phyloP scores from a whole-genome alignment of 345 rosid species.

The Luvunga scandens region DNA sequence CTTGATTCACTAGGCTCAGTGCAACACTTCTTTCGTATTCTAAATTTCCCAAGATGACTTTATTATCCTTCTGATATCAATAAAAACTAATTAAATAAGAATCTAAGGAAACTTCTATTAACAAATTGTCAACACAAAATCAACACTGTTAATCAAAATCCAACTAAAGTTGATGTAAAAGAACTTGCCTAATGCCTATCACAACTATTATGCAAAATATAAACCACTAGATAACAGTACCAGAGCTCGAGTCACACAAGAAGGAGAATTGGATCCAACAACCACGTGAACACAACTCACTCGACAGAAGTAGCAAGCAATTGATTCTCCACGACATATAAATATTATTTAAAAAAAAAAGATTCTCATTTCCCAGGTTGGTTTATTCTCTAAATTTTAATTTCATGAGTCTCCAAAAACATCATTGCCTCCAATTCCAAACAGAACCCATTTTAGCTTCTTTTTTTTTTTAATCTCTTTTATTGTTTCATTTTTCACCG shows the following conservation, averaged over 20 bases:
- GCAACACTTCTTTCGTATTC: neutral
- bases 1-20: conserved; percentile 7
- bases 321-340: neutral
- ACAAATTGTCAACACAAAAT: neutral
- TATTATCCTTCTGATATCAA: conserved; percentile 13
- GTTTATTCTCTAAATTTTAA: neutral
- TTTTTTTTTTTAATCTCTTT: neutral
- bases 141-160: neutral
- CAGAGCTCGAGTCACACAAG: neutral
- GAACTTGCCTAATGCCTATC: neutral
- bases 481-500: neutral
- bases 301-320: neutral
- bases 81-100: neutral
- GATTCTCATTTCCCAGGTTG: neutral
- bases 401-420: neutral
- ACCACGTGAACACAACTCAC: neutral
- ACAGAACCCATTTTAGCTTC: neutral
- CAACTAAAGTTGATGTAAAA: neutral
- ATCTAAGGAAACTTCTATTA: neutral
- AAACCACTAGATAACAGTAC: neutral
- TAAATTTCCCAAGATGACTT: conserved; percentile 6
- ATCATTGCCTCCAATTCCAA: neutral
- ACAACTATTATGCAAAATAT: neutral
- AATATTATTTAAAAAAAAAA: neutral
- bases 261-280: conserved; percentile 3